phyloP scores from a whole-genome alignment of 306 rosid species.

The Malus sylvestris region DNA sequence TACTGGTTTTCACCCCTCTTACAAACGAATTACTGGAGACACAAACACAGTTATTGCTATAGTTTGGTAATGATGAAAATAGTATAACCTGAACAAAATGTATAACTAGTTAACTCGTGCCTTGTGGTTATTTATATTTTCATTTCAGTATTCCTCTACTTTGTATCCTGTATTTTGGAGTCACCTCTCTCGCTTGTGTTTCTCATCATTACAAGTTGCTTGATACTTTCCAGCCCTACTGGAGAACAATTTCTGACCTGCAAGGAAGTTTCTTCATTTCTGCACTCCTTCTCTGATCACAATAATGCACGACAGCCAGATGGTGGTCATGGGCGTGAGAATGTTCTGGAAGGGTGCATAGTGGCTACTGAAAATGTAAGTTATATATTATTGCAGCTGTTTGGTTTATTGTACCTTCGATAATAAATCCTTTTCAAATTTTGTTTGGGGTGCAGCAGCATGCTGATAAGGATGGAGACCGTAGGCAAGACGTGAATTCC shows the following conservation, averaged over 20 bases:
- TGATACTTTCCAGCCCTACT: slow-evolving; percentile 57
- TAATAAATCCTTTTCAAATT: neutral
- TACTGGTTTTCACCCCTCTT: neutral
- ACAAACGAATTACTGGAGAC: neutral
- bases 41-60: neutral
- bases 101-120: neutral
- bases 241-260: slow-evolving; percentile 77
- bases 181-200: neutral
- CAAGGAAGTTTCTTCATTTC: slow-evolving; percentile 59
- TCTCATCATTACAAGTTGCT: slow-evolving; percentile 7
- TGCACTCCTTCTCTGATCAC: slow-evolving; percentile 42
- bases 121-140: neutral
- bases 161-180: neutral
- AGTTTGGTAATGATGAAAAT: neutral
- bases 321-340: slow-evolving; percentile 30
- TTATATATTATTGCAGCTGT: slow-evolving; percentile 3
- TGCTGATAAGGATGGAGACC: slow-evolving; percentile 39
- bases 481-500: slow-evolving; percentile 24
- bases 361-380: slow-evolving; percentile 38
- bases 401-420: slow-evolving; percentile 1
- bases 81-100: neutral
- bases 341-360: slow-evolving; percentile 24
- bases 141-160: neutral
- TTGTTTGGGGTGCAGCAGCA: slow-evolving; percentile 40
- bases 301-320: slow-evolving; percentile 19